Percentiles rank a stretch among this genome's conserved stretches.
Conservation (phyloP, 1,284 basidiomycete genomes). For the Phylloboletellus chloephorus region DNA sequence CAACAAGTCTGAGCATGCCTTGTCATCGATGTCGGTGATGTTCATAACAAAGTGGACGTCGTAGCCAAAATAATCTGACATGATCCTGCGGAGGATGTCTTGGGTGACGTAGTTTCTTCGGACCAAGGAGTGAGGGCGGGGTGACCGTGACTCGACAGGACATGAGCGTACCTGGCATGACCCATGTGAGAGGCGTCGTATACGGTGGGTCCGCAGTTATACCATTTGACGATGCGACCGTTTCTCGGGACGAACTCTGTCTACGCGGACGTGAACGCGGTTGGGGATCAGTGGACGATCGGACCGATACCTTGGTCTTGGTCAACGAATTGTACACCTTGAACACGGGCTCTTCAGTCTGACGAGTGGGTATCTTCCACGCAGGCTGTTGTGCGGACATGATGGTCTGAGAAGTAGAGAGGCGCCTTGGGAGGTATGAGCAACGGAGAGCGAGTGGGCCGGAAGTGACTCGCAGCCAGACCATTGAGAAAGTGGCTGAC, state of each 20-base stretch:
- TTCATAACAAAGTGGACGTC: conserved; percentile 99
- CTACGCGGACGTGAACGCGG: conserved; percentile 5
- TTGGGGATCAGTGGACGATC: conserved; percentile 13
- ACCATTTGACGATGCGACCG: conserved; percentile 94
- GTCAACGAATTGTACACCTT: conserved; percentile 96
- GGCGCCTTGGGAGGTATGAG: conserved; percentile 6
- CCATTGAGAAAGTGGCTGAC: conserved; percentile 24
- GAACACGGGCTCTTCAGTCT: conserved; percentile 57
- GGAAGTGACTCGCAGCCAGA: conserved; percentile 20
- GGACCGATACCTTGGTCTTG: conserved; percentile 68
- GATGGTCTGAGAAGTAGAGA: conserved; percentile 7
- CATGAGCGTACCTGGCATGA: conserved; percentile 78
- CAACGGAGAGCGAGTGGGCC: conserved; percentile 11
- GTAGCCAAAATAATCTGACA: conserved; percentile 96
- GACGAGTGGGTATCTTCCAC: conserved; percentile 51
- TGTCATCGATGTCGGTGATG: conserved; percentile 99
- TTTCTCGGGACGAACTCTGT: conserved; percentile 80
- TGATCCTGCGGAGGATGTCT: conserved; percentile 89
- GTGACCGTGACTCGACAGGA: conserved; percentile 10
- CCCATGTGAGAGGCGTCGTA: conserved; percentile 99
- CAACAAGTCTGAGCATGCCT: conserved; percentile 55
- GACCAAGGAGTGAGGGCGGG: conserved; percentile 11
- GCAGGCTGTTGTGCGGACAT: conserved; percentile 46
- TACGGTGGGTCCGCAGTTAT: conserved; percentile 99
- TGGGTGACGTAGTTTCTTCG: conserved; percentile 96